Conservation (phyloP, 148 eudicot species). For the Arctostaphylos glauca region DNA sequence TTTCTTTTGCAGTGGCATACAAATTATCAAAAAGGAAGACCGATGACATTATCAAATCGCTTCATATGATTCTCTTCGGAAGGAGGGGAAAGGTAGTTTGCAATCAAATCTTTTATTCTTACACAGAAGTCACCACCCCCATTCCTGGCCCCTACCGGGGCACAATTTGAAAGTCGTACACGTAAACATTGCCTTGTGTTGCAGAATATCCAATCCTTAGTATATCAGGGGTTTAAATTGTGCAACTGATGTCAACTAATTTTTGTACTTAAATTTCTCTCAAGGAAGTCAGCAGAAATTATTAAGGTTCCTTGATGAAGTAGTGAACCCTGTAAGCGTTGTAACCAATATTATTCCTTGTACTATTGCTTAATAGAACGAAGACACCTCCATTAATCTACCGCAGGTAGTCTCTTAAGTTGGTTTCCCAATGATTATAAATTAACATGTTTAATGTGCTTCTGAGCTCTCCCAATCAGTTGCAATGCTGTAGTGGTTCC, state of each 20-base stretch:
- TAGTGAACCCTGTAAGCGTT: neutral
- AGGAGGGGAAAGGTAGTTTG: constrained; percentile 83
- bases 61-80: constrained; percentile 74
- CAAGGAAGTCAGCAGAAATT: neutral
- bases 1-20: constrained; percentile 65
- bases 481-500: neutral
- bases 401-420: neutral
- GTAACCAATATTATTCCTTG: neutral
- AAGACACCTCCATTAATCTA: neutral
- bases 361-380: neutral
- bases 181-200: neutral
- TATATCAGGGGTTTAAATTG: neutral
- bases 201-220: neutral
- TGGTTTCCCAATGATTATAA: neutral
- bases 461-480: neutral
- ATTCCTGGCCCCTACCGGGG: no score
- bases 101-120: neutral
- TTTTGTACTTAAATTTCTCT: neutral
- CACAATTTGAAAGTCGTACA: neutral
- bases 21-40: constrained; percentile 79
- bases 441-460: neutral
- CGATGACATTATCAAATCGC: constrained; percentile 70
- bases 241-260: neutral
- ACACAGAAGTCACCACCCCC: neutral
- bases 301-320: neutral